phyloP scores from a whole-genome alignment of 208 protist species.

The Leishmania lainsoni region DNA sequence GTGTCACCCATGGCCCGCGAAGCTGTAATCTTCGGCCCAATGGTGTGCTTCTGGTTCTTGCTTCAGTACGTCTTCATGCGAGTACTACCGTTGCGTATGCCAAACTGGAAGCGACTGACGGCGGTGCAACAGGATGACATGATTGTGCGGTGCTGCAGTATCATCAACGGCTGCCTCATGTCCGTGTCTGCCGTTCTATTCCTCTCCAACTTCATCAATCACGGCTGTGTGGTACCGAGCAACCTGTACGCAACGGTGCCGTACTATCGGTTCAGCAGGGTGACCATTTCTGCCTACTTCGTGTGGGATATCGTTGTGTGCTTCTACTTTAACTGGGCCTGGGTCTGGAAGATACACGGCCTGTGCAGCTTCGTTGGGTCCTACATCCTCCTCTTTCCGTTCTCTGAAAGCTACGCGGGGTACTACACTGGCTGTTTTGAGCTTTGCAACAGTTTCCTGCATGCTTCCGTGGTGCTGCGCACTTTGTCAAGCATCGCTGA shows the following conservation, averaged over 20 bases:
- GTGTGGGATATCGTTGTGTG: constrained; percentile 83
- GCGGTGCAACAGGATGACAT: constrained; percentile 52
- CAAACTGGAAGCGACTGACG: constrained; percentile 41
- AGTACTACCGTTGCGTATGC: constrained; percentile 37
- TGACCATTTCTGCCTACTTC: constrained; percentile 79
- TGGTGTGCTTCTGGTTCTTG: constrained; percentile 64
- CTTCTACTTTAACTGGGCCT: constrained; percentile 70
- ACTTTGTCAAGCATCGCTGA: constrained; percentile 29
- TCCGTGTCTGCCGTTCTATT: constrained; percentile 64
- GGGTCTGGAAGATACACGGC: constrained; percentile 77
- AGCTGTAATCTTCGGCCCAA: constrained; percentile 48
- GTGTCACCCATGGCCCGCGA: constrained; percentile 64
- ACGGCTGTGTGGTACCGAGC: constrained; percentile 33
- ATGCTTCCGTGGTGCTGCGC: constrained; percentile 58
- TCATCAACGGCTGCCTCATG: constrained; percentile 76
- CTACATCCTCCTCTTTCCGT: constrained; percentile 79
- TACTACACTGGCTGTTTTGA: constrained; percentile 91
- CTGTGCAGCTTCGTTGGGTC: constrained; percentile 67
- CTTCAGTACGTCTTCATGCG: constrained; percentile 40
- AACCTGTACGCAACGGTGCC: constrained; percentile 59
- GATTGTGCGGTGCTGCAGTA: constrained; percentile 65
- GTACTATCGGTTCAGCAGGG: constrained; percentile 69
- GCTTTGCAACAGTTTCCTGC: constrained; percentile 74
- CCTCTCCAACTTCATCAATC: constrained; percentile 36
- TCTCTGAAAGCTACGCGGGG: constrained; percentile 64